These are phyloP conservation scores for Trichoderma koningii DNA, from an alignment of 2,329 filamentous ascomycete species.

Conservation along the genomic window DNA sequence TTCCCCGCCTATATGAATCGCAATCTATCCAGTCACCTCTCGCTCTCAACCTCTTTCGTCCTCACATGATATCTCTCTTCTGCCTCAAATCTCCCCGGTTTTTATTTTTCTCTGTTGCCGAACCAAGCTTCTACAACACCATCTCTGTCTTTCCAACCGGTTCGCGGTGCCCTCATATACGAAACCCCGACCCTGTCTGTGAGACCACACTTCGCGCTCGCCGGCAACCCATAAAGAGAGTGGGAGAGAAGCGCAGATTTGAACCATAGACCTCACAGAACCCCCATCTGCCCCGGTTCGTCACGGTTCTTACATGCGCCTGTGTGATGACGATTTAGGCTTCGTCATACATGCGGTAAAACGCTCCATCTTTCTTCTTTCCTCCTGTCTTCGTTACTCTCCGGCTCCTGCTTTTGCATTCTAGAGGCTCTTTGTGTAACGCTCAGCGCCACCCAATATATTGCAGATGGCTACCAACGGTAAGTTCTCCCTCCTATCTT, in stretches of 20 bases:
- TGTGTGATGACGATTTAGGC: constrained; percentile 25
- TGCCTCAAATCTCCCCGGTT: neutral
- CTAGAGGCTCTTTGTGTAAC: constrained; percentile 21
- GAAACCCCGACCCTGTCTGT: neutral
- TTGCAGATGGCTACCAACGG: constrained; percentile 41
- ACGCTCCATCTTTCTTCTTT: neutral
- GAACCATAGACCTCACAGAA: neutral
- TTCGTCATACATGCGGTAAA: constrained; percentile 22
- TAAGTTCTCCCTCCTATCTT: constrained; percentile 25
- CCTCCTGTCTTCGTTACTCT: neutral
- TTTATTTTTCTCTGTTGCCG: neutral
- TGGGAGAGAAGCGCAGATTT: neutral
- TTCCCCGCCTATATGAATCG: neutral
- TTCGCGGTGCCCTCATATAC: neutral
- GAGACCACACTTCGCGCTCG: neutral
- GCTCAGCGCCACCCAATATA: constrained; percentile 1
- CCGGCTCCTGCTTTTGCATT: neutral
- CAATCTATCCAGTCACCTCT: neutral
- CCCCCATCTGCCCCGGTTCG: neutral
- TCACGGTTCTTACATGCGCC: neutral
- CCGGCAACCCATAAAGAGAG: neutral
- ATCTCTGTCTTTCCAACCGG: neutral
- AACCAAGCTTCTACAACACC: neutral
- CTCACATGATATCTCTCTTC: neutral
- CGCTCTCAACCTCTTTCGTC: neutral